A percentile compares a stretch with the other conserved stretches of the same genome.
phyloP scores from a whole-genome alignment of 2,329 filamentous ascomycete species.

The Sarocladiaceae sp. region DNA sequence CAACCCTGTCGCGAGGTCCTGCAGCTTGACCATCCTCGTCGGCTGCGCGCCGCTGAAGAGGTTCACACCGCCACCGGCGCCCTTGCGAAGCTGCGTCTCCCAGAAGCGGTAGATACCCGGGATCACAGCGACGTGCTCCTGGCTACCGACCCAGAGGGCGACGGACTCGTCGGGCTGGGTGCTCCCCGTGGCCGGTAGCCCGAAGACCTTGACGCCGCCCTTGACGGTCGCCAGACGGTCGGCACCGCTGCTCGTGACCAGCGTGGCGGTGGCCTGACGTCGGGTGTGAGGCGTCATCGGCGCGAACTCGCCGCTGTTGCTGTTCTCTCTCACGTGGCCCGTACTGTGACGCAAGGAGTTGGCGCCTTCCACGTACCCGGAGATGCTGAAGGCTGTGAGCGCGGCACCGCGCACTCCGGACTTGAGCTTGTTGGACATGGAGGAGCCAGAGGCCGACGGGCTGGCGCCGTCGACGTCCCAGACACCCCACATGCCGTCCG shows the following conservation, averaged over 20 bases:
- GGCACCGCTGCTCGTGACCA: slow-evolving; percentile 37
- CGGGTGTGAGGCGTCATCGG: slow-evolving; percentile 62
- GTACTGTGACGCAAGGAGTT: slow-evolving; percentile 44
- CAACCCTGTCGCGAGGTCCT: slow-evolving; percentile 48
- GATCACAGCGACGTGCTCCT: slow-evolving; percentile 54
- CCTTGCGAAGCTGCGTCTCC: slow-evolving; percentile 53
- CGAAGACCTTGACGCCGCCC: slow-evolving; percentile 48
- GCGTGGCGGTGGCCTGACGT: slow-evolving; percentile 44
- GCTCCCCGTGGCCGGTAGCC: slow-evolving; percentile 38
- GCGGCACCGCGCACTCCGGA: slow-evolving; percentile 53
- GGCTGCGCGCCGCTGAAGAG: slow-evolving; percentile 53
- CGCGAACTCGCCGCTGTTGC: slow-evolving; percentile 47
- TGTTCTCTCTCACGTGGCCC: slow-evolving; percentile 27
- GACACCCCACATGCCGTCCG: slow-evolving; percentile 64
- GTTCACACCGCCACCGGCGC: slow-evolving; percentile 46
- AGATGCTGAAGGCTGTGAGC: slow-evolving; percentile 52
- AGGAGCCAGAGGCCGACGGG: slow-evolving; percentile 35
- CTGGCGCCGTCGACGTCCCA: slow-evolving; percentile 61
- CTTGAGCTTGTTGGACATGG: slow-evolving; percentile 45
- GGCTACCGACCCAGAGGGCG: slow-evolving; percentile 52
- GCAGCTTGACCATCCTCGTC: slow-evolving; percentile 51
- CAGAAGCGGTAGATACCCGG: slow-evolving; percentile 53
- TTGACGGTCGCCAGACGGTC: slow-evolving; percentile 48
- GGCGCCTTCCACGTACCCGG: slow-evolving; percentile 58
- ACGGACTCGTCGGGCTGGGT: slow-evolving; percentile 48